phyloP scores from a whole-genome alignment of 805 yeast genomes.

The Wickerhamomyces alni region DNA sequence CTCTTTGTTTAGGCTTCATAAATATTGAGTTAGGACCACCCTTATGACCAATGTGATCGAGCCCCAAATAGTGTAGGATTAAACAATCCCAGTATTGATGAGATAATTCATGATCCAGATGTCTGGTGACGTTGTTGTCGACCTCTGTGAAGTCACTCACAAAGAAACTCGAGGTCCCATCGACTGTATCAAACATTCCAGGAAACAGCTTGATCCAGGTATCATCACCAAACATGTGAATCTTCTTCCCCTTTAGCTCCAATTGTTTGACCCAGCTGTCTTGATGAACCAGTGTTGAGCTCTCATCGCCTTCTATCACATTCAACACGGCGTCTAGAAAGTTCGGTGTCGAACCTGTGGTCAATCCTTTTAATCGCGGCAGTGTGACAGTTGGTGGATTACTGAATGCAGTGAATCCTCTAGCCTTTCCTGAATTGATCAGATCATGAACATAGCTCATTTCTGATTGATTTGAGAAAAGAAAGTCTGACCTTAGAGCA shows the following conservation, averaged over 20 bases:
- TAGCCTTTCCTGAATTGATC: conserved; percentile 59
- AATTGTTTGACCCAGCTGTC: conserved; percentile 88
- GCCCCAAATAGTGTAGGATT: conserved; percentile 84
- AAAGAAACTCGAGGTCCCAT: conserved; percentile 91
- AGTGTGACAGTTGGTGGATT: conserved; percentile 96
- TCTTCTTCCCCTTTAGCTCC: conserved; percentile 24
- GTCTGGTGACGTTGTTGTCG: conserved; percentile 88
- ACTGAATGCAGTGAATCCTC: conserved; percentile 88
- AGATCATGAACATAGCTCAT: conserved; percentile 65
- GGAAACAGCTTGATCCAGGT: conserved; percentile 96
- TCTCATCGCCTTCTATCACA: conserved; percentile 85
- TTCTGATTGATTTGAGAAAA: conserved; percentile 58
- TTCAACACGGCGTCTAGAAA: conserved; percentile 92
- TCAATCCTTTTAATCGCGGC: conserved; percentile 87
- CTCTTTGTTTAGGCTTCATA: conserved; percentile 78
- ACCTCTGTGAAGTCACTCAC: conserved; percentile 95
- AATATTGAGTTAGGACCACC: conserved; percentile 81
- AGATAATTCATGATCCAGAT: conserved; percentile 54
- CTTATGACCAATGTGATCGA: conserved; percentile 97
- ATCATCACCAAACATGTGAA: conserved; percentile 94
- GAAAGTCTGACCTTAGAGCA: conserved; percentile 86
- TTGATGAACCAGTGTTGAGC: conserved; percentile 56
- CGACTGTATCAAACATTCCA: conserved; percentile 52
- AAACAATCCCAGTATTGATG: conserved; percentile 71
- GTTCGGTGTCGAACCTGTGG: conserved; percentile 92